Evolutionary conservation across 768 basidiomycete species (phyloP), one percentile per base, ranked within the genome.

Genomic region (Lactarius psammicola): DNA sequence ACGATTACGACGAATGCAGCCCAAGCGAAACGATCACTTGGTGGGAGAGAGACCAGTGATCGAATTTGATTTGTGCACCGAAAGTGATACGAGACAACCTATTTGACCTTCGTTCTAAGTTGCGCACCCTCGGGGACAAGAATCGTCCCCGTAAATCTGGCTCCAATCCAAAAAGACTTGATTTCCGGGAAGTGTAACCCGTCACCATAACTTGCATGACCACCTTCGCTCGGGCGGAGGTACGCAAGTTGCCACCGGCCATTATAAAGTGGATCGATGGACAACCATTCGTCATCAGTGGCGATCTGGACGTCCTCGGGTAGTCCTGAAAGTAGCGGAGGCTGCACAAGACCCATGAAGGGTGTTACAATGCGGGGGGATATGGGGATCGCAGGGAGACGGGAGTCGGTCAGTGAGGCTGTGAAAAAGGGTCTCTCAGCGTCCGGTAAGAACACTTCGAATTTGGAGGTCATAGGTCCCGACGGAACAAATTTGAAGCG

Each of bases 401-500:
- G 33, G 1, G 69, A 69, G 10, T 61, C 56, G 38, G 69, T 64
- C 23, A 68, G 31, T 4, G 54, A 28, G n/a, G 67, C 67, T 5
- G 53, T 30, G 60, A 68, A 68, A 51, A 70, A 70, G 23, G 69
- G 67, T 17, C 15, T 30, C n/a, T 61, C 46, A 3, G 34, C 51
- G 17, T 44, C 33, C 23, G 60, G 69, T 51, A 61, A 6, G 36
- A 56, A 53, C n/a, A 38, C 40, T 13, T 61, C 46, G 61, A 61
- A 7, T 33, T 3, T 54, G 31, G 31, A 23, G n/a, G 44, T 55
- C 49, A 7, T 33, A 2, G 17, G 26, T 23, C 64, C 44, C 17
- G 44, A 53, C 13, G 53, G 30, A 26, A 23, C 38, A 28, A 56
- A 65, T 8, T 62, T 56, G 31, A 70, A 70, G 20, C 60, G 57